phyloP scores from a whole-genome alignment of 345 rosid genomes.

The Linum lewisii region DNA sequence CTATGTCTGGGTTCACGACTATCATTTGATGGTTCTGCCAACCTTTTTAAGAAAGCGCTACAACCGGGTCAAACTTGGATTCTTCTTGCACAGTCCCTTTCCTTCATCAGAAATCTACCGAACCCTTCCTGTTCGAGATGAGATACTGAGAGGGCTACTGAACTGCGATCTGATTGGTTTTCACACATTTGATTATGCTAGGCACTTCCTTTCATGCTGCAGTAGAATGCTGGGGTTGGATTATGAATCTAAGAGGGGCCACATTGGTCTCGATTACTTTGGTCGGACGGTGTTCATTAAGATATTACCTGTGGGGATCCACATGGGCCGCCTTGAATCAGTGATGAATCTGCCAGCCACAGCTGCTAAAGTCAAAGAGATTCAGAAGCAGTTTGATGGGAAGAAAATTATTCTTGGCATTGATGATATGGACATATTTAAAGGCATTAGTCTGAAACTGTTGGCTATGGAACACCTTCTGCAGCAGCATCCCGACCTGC shows the following conservation, averaged over 20 bases:
- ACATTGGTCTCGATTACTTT: conserved; percentile 69
- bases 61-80: conserved; percentile 48
- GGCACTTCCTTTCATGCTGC: conserved; percentile 78
- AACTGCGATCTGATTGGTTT: conserved; percentile 81
- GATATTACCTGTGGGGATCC: conserved; percentile 70
- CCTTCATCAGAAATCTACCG: conserved; percentile 71
- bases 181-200: conserved; percentile 83
- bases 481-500: conserved; percentile 29
- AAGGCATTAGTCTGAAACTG: conserved; percentile 67
- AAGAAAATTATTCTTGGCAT: conserved; percentile 55
- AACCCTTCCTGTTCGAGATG: conserved; percentile 63
- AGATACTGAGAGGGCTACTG: conserved; percentile 53
- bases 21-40: conserved; percentile 72
- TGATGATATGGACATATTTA: conserved; percentile 76
- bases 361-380: conserved; percentile 30
- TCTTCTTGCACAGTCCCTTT: conserved; percentile 61
- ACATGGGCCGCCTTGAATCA: conserved; percentile 57
- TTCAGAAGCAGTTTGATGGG: conserved; percentile 45
- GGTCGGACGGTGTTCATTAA: conserved; percentile 69
- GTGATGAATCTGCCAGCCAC: conserved; percentile 33
- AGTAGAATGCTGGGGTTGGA: conserved; percentile 73
- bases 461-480: conserved; percentile 56
- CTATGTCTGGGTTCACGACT: conserved; percentile 83
- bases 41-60: conserved; percentile 51
- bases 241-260: conserved; percentile 69